Conservation (phyloP, 2,329 filamentous ascomycete genomes). For the Colletotrichum echinochloae region DNA sequence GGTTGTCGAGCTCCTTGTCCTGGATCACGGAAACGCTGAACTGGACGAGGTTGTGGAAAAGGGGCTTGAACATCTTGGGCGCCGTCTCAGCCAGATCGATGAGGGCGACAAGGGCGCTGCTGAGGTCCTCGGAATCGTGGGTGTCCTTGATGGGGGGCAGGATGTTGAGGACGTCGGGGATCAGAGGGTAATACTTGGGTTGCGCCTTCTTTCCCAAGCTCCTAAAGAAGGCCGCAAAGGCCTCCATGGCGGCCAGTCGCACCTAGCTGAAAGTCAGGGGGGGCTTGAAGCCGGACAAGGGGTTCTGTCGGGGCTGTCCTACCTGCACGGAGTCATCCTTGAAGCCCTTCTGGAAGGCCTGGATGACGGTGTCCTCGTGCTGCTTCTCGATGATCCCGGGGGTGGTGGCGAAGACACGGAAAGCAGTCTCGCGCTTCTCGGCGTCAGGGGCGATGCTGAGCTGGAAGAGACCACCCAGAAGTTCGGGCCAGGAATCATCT, state of each 20-base stretch:
- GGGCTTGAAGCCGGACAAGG: not conserved
- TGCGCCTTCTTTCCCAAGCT: conserved; percentile 90
- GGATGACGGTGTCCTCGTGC: conserved; percentile 89
- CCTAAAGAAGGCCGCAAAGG: conserved; percentile 95
- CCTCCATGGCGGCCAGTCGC: conserved; percentile 93
- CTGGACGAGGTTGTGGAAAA: conserved; percentile 93
- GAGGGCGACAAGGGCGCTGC: conserved; percentile 87
- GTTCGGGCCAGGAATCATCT: conserved; percentile 91
- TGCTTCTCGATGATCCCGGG: conserved; percentile 96
- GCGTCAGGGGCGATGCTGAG: conserved; percentile 88
- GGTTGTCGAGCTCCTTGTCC: conserved; percentile 92
- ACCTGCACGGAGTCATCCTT: conserved; percentile 87
- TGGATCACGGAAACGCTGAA: conserved; percentile 95
- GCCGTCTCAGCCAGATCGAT: conserved; percentile 96
- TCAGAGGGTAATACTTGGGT: conserved; percentile 85
- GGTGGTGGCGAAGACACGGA: conserved; percentile 94
- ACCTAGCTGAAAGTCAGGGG: conserved; percentile 65
- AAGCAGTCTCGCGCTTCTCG: conserved; percentile 90
- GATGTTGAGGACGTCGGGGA: conserved; percentile 94
- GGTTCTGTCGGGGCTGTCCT: conserved; percentile 41
- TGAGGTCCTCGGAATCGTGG: conserved; percentile 89
- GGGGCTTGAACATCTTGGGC: conserved; percentile 95
- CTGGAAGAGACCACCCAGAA: conserved; percentile 87
- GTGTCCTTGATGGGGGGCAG: conserved; percentile 93
- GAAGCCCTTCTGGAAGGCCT: conserved; percentile 92